phyloP scores from a whole-genome alignment of 2,329 filamentous ascomycete genomes.

The Pestalotiopsis sp. region DNA sequence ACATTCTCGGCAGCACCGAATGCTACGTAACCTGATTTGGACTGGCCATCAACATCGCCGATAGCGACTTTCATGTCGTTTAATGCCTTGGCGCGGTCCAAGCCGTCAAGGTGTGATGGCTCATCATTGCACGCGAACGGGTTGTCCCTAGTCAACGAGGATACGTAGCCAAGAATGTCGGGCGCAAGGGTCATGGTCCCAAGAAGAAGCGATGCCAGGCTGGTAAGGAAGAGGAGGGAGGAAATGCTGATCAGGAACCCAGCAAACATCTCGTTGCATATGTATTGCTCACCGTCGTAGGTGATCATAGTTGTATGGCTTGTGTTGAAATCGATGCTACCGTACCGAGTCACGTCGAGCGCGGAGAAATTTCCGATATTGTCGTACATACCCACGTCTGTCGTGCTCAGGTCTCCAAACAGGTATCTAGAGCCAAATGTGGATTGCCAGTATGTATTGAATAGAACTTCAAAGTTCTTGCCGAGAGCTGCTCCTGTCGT shows the following conservation, averaged over 20 bases:
- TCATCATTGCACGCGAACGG: neutral
- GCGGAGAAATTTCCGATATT: neutral
- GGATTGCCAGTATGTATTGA: neutral
- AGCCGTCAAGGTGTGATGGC: neutral
- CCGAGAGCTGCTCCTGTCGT: neutral
- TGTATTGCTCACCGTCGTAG: neutral
- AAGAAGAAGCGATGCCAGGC: neutral
- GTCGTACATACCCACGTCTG: neutral
- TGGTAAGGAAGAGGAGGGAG: neutral
- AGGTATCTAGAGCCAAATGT: neutral
- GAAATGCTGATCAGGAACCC: neutral
- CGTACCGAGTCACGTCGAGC: neutral
- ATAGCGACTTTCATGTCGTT: neutral
- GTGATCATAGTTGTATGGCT: neutral
- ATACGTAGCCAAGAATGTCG: neutral
- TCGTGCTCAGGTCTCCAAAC: neutral
- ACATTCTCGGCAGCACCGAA: neutral
- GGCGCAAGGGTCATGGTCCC: neutral
- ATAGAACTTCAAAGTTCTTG: neutral
- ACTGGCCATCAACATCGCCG: neutral
- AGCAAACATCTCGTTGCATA: neutral
- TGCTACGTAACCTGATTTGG: neutral
- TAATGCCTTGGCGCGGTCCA: neutral
- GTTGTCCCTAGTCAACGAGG: neutral
- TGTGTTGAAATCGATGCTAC: neutral